Conservation (phyloP, 2,329 filamentous ascomycete species). For the Xylariaceae sp. region DNA sequence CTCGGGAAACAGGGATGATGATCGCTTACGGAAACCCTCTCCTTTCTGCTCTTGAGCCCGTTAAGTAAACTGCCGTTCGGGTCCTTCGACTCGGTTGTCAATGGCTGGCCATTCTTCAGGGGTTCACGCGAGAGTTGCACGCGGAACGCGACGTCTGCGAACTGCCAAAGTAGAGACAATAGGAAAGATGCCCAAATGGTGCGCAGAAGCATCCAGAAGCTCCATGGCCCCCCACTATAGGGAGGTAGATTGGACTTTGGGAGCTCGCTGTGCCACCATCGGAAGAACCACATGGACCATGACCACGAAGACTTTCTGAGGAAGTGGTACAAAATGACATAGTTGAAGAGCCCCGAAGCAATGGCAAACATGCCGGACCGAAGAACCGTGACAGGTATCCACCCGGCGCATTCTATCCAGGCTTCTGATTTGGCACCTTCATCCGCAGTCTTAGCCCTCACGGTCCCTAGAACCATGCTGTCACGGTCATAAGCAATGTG, state of each 20-base stretch:
- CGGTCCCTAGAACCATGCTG: constrained; percentile 49
- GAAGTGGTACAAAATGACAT: constrained; percentile 59
- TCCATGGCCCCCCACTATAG: constrained; percentile 50
- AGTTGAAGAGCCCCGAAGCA: constrained; percentile 37
- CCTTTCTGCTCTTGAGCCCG: constrained; percentile 78
- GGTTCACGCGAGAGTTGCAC: constrained; percentile 77
- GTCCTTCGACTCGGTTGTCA: constrained; percentile 82
- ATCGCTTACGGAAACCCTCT: constrained; percentile 61
- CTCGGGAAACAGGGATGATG: neutral
- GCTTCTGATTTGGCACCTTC: constrained; percentile 18
- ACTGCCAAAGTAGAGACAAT: constrained; percentile 70
- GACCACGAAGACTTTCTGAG: constrained; percentile 64
- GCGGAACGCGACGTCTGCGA: constrained; percentile 73
- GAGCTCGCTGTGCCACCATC: constrained; percentile 66
- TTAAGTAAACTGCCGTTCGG: constrained; percentile 86
- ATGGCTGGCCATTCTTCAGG: constrained; percentile 75
- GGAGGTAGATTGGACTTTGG: constrained; percentile 66
- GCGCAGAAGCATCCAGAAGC: constrained; percentile 51
- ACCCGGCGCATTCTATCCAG: constrained; percentile 39
- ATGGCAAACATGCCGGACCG: constrained; percentile 32
- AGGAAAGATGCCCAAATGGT: constrained; percentile 61
- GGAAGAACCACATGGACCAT: constrained; percentile 65
- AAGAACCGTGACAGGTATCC: constrained; percentile 31
- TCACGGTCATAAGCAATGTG: constrained; percentile 76
- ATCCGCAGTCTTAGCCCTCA: constrained; percentile 25